Conservation (phyloP, 2,329 filamentous ascomycete species). For the Cercospora canescens region DNA sequence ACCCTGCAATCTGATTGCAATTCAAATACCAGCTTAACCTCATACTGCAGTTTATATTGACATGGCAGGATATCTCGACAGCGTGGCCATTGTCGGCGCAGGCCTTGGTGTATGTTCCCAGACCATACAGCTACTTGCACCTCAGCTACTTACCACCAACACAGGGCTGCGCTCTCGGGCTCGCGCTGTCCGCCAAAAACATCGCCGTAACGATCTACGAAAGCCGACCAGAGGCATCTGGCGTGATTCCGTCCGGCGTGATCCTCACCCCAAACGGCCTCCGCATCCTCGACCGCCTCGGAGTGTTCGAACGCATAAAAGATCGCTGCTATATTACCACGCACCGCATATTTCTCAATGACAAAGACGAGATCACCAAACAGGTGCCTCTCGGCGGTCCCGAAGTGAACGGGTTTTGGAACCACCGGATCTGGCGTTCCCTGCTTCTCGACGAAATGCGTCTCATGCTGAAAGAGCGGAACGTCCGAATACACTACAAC, state of each 20-base stretch:
- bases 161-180: constrained; percentile 28
- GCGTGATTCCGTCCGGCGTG: constrained; percentile 35
- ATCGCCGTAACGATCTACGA: constrained; percentile 28
- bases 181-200: constrained; percentile 22
- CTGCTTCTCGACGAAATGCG: constrained; percentile 54
- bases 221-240: constrained; percentile 16
- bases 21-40: neutral
- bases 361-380: constrained; percentile 26
- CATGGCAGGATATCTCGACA: constrained; percentile 18
- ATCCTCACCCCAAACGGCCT: constrained; percentile 63
- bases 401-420: constrained; percentile 50
- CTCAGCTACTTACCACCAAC: neutral
- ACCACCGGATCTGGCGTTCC: constrained; percentile 50
- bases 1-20: neutral
- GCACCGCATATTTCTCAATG: constrained; percentile 49
- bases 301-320: constrained; percentile 49
- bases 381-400: constrained; percentile 33
- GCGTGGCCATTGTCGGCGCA: constrained; percentile 24
- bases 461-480: constrained; percentile 40
- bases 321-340: constrained; percentile 54
- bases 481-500: constrained; percentile 49
- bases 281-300: constrained; percentile 53
- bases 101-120: constrained; percentile 19
- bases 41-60: neutral
- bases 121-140: neutral